Evolutionary conservation across 345 rosid species (phyloP).

Genomic region (Populus simonii): DNA sequence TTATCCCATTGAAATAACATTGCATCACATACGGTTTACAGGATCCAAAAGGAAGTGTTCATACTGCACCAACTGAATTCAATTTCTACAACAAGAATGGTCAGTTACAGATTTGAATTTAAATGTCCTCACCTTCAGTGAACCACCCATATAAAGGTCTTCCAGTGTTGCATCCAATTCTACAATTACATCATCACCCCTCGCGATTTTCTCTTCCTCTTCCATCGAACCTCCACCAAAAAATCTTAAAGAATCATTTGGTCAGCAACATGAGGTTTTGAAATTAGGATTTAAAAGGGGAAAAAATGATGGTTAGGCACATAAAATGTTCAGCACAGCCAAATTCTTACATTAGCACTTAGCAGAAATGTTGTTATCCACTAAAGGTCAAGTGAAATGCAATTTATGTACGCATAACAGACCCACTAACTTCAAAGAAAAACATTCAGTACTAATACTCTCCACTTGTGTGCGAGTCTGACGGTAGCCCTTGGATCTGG

Average conservation of each 20-base stretch:
- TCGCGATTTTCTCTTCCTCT: slow-evolving; percentile 87
- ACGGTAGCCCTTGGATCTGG: background rate
- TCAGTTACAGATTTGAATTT: background rate
- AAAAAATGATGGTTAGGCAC: background rate
- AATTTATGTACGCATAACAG: background rate
- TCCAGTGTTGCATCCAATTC: slow-evolving; percentile 91
- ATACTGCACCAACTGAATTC: background rate
- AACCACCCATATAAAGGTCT: slow-evolving; percentile 98
- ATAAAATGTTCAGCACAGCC: background rate
- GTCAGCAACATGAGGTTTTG: background rate
- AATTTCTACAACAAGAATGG: background rate
- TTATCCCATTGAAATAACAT: background rate
- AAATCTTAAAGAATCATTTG: slow-evolving; percentile 41
- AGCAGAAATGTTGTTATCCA: background rate
- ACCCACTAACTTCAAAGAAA: background rate
- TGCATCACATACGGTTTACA: background rate
- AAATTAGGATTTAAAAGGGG: background rate
- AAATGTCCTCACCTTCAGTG: slow-evolving; percentile 60
- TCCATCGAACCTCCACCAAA: slow-evolving; percentile 79
- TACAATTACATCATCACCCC: slow-evolving; percentile 94
- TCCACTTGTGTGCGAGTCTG: background rate
- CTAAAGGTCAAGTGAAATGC: background rate
- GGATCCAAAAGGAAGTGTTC: background rate
- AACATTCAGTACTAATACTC: background rate
- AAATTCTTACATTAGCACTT: background rate